Evolutionary conservation across 768 basidiomycete species (phyloP), one percentile per base, ranked within the genome.

Genomic region (Termitomyces sp.): DNA sequence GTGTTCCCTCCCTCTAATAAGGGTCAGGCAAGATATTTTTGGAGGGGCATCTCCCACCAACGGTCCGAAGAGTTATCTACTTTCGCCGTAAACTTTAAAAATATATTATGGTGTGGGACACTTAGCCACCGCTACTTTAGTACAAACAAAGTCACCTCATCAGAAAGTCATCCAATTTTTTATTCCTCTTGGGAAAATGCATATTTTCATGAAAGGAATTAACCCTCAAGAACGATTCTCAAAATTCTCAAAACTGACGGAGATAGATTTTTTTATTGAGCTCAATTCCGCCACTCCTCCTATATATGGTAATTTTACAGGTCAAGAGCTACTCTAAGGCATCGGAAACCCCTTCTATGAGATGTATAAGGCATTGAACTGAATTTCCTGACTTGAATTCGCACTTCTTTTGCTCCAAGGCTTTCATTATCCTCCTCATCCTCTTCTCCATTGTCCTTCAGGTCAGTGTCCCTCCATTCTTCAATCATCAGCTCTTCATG

Each of bases 171-270:
- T 40, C 49, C 49, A 19, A 35, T 51, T 41, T 53, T 2, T 54
- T 44, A 54, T 54, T 34, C 42, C 42, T 54, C 42, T 21, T 23
- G 53, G 1, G 2, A 41, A 53, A 53, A 42, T 37, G 6, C 3
- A 17, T 32, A 19, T 52, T 41, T 53, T 27, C 29, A 45, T 54
- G 25, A 54, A 5, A 45, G 43, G 42, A 54, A 45, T 6, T 34
- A 45, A 45, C 6, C 9, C 3, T 12, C 21, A 34, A 54, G 53
- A 54, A 3, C 1, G n/a, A 54, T 45, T 54, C 14, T 43, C 21
- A 16, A 42, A 31, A 53, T 53, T 53, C 40, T 53, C 51, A 50
- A 50, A 50, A 34, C 23, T 35, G 49, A 37, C 34, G n/a, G n/a
- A n/a, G n/a, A n/a, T 23, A 43, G 25, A 11, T 19, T 29, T 54